phyloP scores from a whole-genome alignment of 108 stramenopile genomes.

The Cyclotella kingstonii region DNA sequence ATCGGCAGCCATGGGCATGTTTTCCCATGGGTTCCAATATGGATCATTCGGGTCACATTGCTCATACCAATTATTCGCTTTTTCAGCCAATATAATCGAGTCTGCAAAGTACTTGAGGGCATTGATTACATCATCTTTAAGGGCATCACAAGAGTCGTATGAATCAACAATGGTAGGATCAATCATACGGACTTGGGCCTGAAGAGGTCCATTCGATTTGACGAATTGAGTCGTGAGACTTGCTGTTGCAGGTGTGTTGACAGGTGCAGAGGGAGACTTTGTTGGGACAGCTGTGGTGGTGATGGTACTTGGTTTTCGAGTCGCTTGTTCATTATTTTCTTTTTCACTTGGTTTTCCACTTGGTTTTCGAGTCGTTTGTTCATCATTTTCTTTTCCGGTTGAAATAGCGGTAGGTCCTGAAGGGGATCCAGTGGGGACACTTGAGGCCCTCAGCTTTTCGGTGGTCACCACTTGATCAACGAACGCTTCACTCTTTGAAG shows the following conservation, averaged over 20 bases:
- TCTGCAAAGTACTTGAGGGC: slow-evolving; percentile 46
- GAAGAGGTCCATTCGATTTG: slow-evolving; percentile 23
- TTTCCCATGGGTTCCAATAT: slow-evolving; percentile 16
- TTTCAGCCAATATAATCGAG: slow-evolving; percentile 29
- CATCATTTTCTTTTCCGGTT: too few species aligned
- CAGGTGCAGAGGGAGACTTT: not conserved
- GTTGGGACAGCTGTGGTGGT: not conserved
- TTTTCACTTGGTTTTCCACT: too few species aligned
- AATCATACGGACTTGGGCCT: slow-evolving; percentile 37
- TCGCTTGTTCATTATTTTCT: too few species aligned
- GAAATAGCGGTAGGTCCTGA: too few species aligned
- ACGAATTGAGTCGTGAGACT: slow-evolving; percentile 15
- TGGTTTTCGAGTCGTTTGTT: not conserved
- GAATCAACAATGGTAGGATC: slow-evolving; percentile 27
- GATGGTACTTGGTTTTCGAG: not conserved
- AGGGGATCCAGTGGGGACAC: too few species aligned
- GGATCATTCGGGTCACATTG: slow-evolving; percentile 30
- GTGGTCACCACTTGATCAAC: not conserved
- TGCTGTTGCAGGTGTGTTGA: not conserved
- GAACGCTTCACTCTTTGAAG: not conserved
- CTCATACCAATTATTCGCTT: slow-evolving; percentile 10
- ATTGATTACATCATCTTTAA: slow-evolving; percentile 38
- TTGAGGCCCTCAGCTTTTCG: not conserved
- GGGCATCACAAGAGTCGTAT: slow-evolving; percentile 34
- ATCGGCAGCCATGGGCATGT: slow-evolving; percentile 7